phyloP scores from a whole-genome alignment of 257 asterid genomes.

The Henckelia pumila region DNA sequence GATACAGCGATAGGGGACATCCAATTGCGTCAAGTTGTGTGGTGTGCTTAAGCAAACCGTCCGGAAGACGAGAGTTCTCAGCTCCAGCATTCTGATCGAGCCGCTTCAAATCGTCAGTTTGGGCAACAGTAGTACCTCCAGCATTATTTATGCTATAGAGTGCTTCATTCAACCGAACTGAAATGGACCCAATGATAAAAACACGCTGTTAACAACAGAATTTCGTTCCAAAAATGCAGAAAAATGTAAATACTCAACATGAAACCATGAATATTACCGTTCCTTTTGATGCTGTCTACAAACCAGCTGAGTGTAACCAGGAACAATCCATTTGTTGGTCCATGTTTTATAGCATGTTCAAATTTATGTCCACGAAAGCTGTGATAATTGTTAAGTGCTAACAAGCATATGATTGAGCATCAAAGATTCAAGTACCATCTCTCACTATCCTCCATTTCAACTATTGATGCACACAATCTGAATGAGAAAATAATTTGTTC shows the following conservation, averaged over 20 bases:
- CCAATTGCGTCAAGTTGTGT: slow-evolving; percentile 33
- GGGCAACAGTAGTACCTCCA: slow-evolving; percentile 29
- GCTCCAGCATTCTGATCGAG: slow-evolving; percentile 45
- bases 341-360: slow-evolving; percentile 92
- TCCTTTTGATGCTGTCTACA: slow-evolving; percentile 85
- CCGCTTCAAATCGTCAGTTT: slow-evolving; percentile 46
- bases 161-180: slow-evolving; percentile 83
- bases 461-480: not conserved
- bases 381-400: slow-evolving; percentile 62
- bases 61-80: slow-evolving; percentile 64
- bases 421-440: not conserved
- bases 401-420: slow-evolving; percentile 22
- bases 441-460: not conserved
- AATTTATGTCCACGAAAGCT: slow-evolving; percentile 76
- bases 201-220: not conserved
- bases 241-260: not conserved
- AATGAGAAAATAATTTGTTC: not conserved
- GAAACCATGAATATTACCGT: slow-evolving; percentile 41
- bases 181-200: slow-evolving; percentile 21
- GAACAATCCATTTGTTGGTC: slow-evolving; percentile 66
- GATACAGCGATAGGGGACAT: slow-evolving; percentile 34
- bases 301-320: slow-evolving; percentile 91
- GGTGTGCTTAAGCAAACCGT: slow-evolving; percentile 40
- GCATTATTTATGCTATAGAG: slow-evolving; percentile 37
- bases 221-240: slow-evolving; percentile 11